Evolutionary conservation across 176 grass and related monocot genomes (phyloP), one percentile per base, ranked within the genome.

Genomic region (Hordeum marinum): DNA sequence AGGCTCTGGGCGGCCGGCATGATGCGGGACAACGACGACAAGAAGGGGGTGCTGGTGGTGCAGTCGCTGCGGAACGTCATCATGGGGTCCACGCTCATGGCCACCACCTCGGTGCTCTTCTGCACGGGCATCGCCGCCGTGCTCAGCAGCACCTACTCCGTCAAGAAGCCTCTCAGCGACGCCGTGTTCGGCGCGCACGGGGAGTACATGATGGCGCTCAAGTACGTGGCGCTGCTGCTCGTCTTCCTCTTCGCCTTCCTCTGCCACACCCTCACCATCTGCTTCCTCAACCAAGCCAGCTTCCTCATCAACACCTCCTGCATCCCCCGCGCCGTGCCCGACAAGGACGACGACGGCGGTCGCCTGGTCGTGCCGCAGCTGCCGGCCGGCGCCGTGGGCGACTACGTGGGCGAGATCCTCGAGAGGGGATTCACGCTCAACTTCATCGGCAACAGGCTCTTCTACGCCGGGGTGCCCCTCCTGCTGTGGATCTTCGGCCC

Each of bases 11-110:
- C 88, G 20, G 20, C 59, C 26, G 82, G 83, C 77, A 89, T 98
- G 36, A 92, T 94, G 48, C 79, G 93, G 93, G 96, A 99, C 69
- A 92, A 89, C 52, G 91, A 88, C 43, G 91, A 90, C 11, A 99
- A 96, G 91, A 92, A 99, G 48, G 94, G 79, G 36, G 91, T 99
- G 54, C 72, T 93, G 58, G 96, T 92, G 34, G 96, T 99, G 87
- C 96, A 99, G 78, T 94, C 91, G 12, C 25, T 99, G 6, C 85
- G 96, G 40, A 99, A 99, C 75, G 90, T 91, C 15, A 94, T 99
- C 83, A 99, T 99, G 96, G 96, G 96, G 5, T 92, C 91, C 11
- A 96, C 91, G 58, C 90, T 99, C 78, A 94, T 99, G 96, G 96
- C 81, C 17, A 99, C 96, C 21, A 94, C 96, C 17, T 88, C 91